Conservation (phyloP, 2,329 filamentous ascomycete genomes). For the Diaporthe vexans region DNA sequence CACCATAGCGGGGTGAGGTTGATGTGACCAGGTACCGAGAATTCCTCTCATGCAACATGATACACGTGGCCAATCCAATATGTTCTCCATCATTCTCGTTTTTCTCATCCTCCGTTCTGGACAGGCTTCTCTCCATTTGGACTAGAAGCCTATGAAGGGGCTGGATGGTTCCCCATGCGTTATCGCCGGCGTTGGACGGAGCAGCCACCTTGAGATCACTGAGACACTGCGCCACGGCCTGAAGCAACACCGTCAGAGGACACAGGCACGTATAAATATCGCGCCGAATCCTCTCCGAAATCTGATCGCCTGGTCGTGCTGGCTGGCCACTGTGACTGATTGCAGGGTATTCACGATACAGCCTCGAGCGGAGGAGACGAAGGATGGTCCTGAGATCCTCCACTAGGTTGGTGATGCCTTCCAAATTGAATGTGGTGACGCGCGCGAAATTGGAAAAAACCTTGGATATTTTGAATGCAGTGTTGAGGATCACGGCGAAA, state of each 20-base stretch:
- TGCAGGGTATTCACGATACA: background rate
- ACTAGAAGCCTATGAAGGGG: background rate
- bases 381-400: background rate
- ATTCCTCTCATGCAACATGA: background rate
- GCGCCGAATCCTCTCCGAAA: background rate
- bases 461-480: background rate
- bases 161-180: background rate
- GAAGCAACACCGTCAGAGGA: background rate
- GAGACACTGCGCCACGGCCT: background rate
- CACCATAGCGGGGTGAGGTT: background rate
- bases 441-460: background rate
- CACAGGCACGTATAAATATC: background rate
- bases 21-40: background rate
- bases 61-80: background rate
- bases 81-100: background rate
- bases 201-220: background rate
- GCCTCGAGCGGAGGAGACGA: background rate
- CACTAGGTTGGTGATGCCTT: background rate
- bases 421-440: background rate
- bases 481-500: background rate
- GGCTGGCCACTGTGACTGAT: background rate
- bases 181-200: background rate
- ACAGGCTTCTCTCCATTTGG: background rate
- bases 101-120: rapidly evolving
- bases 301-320: background rate